A percentile compares a stretch with the other conserved stretches of the same genome.
These are phyloP conservation scores for Pholiota adiposa DNA, from an alignment of 1,284 basidiomycete species.

Conservation along the genomic window DNA sequence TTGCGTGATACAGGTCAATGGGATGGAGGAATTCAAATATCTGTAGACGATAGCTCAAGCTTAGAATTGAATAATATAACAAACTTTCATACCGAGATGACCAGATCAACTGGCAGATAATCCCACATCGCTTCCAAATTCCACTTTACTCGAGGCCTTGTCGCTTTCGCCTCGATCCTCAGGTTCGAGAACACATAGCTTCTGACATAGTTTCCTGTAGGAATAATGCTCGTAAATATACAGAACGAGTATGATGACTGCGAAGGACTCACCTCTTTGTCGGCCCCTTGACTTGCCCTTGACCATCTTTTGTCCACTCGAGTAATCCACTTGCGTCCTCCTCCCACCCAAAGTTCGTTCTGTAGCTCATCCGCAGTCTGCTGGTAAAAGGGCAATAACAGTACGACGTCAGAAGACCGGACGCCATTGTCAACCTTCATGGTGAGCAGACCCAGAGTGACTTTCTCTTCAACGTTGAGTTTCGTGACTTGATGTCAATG, in stretches of 20 bases:
- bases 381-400: background rate
- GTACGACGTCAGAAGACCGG: background rate
- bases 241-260: too few species aligned
- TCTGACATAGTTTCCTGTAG: conserved; percentile 11
- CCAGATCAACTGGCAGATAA: conserved; percentile 18
- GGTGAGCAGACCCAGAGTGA: too few species aligned
- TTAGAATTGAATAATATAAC: background rate
- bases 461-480: too few species aligned
- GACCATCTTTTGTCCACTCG: background rate
- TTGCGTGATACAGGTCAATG: conserved; percentile 26
- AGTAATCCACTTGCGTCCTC: background rate
- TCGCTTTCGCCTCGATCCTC: background rate
- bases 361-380: background rate
- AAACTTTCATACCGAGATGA: conserved; percentile 11
- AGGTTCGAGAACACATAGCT: background rate
- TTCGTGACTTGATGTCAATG: too few species aligned
- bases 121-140: conserved; percentile 11
- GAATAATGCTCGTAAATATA: background rate
- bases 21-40: conserved; percentile 27
- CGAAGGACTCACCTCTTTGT: too few species aligned
- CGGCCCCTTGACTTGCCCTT: too few species aligned
- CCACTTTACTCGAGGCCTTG: background rate
- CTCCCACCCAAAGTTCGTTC: background rate
- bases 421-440: too few species aligned
- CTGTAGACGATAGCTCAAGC: conserved; percentile 7